Base-by-base conservation (phyloP, 139 green algal genomes). In the Coelastrella sp. region DNA sequence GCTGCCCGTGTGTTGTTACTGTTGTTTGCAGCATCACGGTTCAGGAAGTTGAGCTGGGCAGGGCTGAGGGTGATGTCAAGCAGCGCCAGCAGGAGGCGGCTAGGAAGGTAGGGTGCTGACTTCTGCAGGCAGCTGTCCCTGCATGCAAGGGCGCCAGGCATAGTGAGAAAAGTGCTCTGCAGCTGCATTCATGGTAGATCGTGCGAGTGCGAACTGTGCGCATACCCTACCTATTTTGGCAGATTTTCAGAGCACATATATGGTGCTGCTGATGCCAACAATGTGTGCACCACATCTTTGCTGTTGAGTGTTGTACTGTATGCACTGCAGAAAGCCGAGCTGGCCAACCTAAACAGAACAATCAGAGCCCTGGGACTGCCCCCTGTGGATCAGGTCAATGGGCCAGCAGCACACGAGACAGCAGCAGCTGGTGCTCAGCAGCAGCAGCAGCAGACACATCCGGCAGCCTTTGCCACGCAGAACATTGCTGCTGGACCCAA, bases 41-140 rank as follows among this genome's bases (percentile, higher is more conserved):
- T 1, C 83, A 88, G 47, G 83, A 88, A 47, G 54, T 80, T 5
- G 66, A 88, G 68, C n/a, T 88, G 68, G n/a, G 66, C 54, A 80
- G 54, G 6, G 66, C 68, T 10, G 19, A 75, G 6, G 22, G 54
- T 5, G 66, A 88, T 4, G 1, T 88, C 19, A 65, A 59, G 19
- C 83, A 88, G 54, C 19, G 19, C 7, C 83, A 80, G 19, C 66
- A 88, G 17, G 54, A 80, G 17, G 16, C 17, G 5, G 66, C 47
- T 58, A n/a, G 68, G 65, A 88, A 88, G 83, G 83, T 88, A 64
- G 17, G 76, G 11, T 66, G 4, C 6, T 3, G 6, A 7, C 47
- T 13, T 19, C 5, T 57, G 58, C 16, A 58, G 2, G 11, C n/a
- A 32, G 22, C 7, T 14, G n/a, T n/a, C n/a, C n/a, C n/a, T n/a